Base-by-base conservation (phyloP, 139 green algal species). In the Nannochloris sp. region DNA sequence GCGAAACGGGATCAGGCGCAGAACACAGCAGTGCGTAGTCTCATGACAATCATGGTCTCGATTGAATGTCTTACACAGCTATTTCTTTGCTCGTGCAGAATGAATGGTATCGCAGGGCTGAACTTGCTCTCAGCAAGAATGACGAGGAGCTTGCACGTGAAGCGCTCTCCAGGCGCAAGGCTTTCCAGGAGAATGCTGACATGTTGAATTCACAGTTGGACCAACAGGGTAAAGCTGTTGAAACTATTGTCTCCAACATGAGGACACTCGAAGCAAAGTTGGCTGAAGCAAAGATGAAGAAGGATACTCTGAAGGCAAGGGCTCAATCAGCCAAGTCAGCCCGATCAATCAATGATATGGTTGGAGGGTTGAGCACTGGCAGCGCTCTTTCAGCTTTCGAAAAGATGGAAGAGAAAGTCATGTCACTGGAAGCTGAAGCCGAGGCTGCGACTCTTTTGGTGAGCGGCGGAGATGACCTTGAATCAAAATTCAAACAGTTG, bases 331-430 rank as follows among this genome's bases (percentile, higher is more conserved):
- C 94, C 31, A 92, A 90, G 73, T 91, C 79, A 12, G 77, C 66
- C 33, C 80, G 76, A 49, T 67, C 75, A 45, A 75, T 86, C 60
- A 66, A 71, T 20, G 70, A 82, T 40, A 83, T 87, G 71, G 63
- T 91, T 20, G 68, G 68, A 12, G 74, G 75, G 14, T 73, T 98
- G 29, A 87, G 84, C 79, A 95, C 88, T 49, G 90, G 73, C 79
- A 95, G 77, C 68, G 76, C 89, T 0, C 66, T 96, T 12, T 83
- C 82, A 6, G 93, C 93, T 2, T 98, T 98, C 72, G 92, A 97
- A 61, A 88, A 85, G 61, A 99, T 99, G 93, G 93, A 99, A 79
- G 92, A 99, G 78, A 97, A 97, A 82, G 89, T 97, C 20, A 80
- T 98, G 68, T 60, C 78, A 13, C 78, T 97, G 85, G 93, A 98